Conservation (phyloP, 495 filamentous ascomycete genomes). For the Neurospora tetraspora region DNA sequence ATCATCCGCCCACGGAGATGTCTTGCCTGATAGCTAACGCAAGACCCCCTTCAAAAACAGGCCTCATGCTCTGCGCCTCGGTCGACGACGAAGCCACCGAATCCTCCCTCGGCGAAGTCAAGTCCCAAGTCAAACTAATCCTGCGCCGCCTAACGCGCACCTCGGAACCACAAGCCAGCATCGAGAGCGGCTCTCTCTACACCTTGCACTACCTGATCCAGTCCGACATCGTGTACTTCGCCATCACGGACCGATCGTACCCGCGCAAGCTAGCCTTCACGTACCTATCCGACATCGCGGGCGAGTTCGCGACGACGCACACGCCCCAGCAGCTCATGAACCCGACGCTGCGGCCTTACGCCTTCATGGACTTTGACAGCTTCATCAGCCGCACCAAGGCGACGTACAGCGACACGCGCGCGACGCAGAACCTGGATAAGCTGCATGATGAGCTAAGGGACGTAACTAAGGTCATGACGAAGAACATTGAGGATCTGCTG, state of each 20-base stretch:
- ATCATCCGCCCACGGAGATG: not conserved
- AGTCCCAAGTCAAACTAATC: constrained; percentile 82
- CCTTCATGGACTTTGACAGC: constrained; percentile 95
- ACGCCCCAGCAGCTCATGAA: constrained; percentile 57
- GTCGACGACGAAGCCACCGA: constrained; percentile 75
- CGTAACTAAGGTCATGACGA: constrained; percentile 99
- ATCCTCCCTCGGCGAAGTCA: constrained; percentile 73
- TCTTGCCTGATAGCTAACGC: constrained; percentile 8
- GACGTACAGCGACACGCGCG: constrained; percentile 87
- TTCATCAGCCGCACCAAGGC: constrained; percentile 91
- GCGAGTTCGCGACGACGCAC: constrained; percentile 89
- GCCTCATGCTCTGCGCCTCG: constrained; percentile 88
- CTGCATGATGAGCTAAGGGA: constrained; percentile 93
- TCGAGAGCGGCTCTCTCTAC: constrained; percentile 65
- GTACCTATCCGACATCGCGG: constrained; percentile 84
- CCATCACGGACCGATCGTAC: constrained; percentile 87
- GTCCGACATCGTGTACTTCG: constrained; percentile 75
- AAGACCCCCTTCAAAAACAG: constrained; percentile 31
- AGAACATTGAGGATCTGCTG: constrained; percentile 97
- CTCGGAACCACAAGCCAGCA: constrained; percentile 81
- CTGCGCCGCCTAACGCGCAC: constrained; percentile 77
- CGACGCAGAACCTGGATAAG: constrained; percentile 76
- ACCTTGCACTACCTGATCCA: constrained; percentile 86
- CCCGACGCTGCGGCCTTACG: constrained; percentile 75
- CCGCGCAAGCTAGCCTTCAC: constrained; percentile 98